Evolutionary conservation across 1,139 yeast genomes (phyloP).

Genomic region (Lodderomyces margitis): DNA sequence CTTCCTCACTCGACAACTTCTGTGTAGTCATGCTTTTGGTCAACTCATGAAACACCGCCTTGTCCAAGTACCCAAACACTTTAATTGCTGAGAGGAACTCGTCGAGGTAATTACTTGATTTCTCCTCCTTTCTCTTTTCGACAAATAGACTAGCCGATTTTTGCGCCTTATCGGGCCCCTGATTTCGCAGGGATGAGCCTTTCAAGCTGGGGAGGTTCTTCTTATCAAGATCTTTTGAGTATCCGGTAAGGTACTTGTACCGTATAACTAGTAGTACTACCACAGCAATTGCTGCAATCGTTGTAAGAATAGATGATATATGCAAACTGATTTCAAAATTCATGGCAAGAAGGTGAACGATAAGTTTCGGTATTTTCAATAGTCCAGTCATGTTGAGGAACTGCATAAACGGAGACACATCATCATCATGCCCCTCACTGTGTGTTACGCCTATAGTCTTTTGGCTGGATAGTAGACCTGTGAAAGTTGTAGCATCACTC

Average conservation of each 20-base stretch:
- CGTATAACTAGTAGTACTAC: conserved; percentile 33
- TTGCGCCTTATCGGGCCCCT: conserved; percentile 6
- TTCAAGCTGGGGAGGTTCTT: not conserved
- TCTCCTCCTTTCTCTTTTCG: conserved; percentile 21
- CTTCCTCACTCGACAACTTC: conserved; percentile 74
- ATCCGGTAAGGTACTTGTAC: conserved; percentile 38
- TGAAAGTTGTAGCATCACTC: not conserved
- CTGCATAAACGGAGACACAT: not conserved
- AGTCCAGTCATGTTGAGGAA: conserved; percentile 4
- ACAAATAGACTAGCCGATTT: conserved; percentile 19
- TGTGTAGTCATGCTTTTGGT: conserved; percentile 92
- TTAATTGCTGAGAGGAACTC: conserved; percentile 89
- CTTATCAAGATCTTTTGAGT: conserved; percentile 26
- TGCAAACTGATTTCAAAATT: conserved; percentile 33
- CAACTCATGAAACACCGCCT: conserved; percentile 86
- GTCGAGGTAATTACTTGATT: conserved; percentile 59
- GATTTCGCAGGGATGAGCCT: conserved; percentile 9
- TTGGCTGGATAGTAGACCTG: not conserved
- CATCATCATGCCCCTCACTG: not conserved
- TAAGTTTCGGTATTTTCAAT: conserved; percentile 20
- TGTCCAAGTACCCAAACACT: conserved; percentile 89
- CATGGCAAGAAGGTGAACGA: conserved; percentile 26
- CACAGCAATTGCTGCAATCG: conserved; percentile 20
- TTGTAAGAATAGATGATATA: conserved; percentile 30
- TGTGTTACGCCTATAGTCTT: not conserved